These are phyloP conservation scores for Neurospora tetrasperma DNA, from an alignment of 495 filamentous ascomycete genomes.

Conservation along the genomic window DNA sequence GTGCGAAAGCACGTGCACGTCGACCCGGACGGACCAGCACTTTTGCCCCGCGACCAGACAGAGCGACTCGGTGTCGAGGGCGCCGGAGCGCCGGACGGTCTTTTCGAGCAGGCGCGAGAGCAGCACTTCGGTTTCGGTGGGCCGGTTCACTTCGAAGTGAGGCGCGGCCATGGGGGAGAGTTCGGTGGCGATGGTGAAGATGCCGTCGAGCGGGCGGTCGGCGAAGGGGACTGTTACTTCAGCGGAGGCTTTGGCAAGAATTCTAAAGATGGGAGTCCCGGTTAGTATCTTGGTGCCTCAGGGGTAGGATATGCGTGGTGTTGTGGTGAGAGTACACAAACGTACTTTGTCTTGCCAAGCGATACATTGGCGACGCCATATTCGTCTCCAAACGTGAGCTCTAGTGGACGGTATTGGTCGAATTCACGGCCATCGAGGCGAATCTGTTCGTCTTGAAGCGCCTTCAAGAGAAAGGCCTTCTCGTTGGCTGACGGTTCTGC, in stretches of 20 bases:
- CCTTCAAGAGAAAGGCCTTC: conserved; percentile 63
- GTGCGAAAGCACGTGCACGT: conserved; percentile 79
- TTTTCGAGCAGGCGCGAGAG: conserved; percentile 85
- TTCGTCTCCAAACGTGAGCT: conserved; percentile 76
- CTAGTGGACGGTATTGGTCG: conserved; percentile 66
- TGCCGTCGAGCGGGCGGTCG: conserved; percentile 87
- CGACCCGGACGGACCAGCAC: conserved; percentile 81
- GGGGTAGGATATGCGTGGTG: not conserved
- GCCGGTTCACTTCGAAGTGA: conserved; percentile 76
- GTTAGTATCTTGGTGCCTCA: conserved; percentile 2
- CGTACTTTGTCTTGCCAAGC: conserved; percentile 81
- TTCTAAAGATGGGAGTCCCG: conserved; percentile 34
- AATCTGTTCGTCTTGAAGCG: conserved; percentile 55
- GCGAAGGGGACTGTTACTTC: conserved; percentile 73
- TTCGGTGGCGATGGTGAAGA: conserved; percentile 85
- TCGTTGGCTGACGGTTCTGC: conserved; percentile 70
- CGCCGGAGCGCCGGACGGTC: conserved; percentile 79
- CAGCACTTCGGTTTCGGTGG: conserved; percentile 69
- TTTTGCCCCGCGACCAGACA: conserved; percentile 85
- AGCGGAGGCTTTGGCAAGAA: conserved; percentile 76
- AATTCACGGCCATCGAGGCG: conserved; percentile 74
- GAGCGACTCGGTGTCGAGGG: conserved; percentile 88
- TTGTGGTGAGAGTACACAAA: not conserved
- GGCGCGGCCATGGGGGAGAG: conserved; percentile 88
- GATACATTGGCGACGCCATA: conserved; percentile 84